These are phyloP conservation scores for Schizophyllum commune DNA, from an alignment of 1,284 basidiomycete genomes.

Conservation along the genomic window DNA sequence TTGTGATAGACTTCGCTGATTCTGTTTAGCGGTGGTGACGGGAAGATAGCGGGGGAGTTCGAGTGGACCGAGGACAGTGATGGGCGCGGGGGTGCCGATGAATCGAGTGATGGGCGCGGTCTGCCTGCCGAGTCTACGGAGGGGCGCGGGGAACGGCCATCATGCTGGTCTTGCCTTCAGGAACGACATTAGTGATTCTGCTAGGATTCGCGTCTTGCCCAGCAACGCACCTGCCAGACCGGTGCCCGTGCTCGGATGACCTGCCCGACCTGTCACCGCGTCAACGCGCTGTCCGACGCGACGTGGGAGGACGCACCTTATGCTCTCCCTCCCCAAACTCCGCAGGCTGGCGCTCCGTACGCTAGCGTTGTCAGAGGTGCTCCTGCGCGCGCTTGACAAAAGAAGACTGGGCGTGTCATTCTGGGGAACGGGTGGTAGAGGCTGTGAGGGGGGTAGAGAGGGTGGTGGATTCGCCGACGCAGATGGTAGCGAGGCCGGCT, in stretches of 20 bases:
- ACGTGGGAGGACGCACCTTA: background rate
- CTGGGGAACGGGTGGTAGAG: constrained; percentile 13
- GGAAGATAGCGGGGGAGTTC: background rate
- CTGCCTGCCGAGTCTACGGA: background rate
- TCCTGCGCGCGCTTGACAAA: background rate
- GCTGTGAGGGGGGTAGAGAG: constrained; percentile 9
- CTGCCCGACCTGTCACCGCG: background rate
- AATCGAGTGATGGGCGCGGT: background rate
- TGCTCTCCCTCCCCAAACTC: background rate
- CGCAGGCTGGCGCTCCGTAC: background rate
- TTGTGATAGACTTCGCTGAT: background rate
- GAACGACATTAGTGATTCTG: background rate
- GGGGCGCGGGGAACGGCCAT: background rate
- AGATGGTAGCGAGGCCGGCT: background rate
- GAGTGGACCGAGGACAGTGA: background rate
- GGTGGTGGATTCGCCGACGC: constrained; percentile 11
- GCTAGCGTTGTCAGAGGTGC: background rate
- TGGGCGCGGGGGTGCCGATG: no score
- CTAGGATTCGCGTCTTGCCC: background rate
- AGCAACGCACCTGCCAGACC: background rate
- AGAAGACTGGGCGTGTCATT: constrained; percentile 10
- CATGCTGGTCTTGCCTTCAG: background rate
- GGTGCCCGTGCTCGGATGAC: background rate
- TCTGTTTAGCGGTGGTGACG: background rate
- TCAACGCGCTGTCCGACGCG: background rate